Evolutionary conservation across 257 asterid species (phyloP).

Genomic region (Penstemon newberryi): DNA sequence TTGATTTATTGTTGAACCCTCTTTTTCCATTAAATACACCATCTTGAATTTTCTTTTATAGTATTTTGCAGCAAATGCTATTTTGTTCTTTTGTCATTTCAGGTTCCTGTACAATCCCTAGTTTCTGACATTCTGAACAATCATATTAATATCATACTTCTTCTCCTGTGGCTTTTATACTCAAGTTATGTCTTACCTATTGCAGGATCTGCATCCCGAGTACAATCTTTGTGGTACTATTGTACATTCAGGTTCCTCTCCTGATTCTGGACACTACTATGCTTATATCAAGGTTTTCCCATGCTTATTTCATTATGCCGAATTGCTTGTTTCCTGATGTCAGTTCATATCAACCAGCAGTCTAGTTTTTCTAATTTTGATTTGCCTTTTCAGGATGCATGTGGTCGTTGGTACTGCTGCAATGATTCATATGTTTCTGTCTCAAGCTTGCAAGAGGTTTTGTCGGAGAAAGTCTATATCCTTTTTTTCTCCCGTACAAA

Average conservation of each 20-base stretch:
- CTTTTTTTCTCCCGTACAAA: slow-evolving; percentile 89
- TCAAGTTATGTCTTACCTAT: slow-evolving; percentile 29
- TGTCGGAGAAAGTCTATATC: slow-evolving; percentile 88
- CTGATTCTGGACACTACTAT: slow-evolving; percentile 98
- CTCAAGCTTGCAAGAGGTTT: slow-evolving; percentile 76
- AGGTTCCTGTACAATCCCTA: slow-evolving; percentile 9
- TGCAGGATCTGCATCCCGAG: slow-evolving; percentile 87
- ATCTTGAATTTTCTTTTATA: neutral
- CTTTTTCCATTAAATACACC: neutral
- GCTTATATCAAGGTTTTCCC: slow-evolving; percentile 85
- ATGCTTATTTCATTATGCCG: slow-evolving; percentile 22
- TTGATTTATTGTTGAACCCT: slow-evolving; percentile 13
- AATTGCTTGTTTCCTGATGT: slow-evolving; percentile 18
- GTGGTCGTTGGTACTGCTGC: slow-evolving; percentile 95
- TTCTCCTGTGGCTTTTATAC: slow-evolving; percentile 18
- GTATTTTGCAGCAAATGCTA: slow-evolving; percentile 15
- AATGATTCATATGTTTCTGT: slow-evolving; percentile 78
- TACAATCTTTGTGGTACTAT: slow-evolving; percentile 90
- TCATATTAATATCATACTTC: slow-evolving; percentile 12
- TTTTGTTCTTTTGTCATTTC: neutral
- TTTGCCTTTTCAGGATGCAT: slow-evolving; percentile 66
- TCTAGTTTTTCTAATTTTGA: slow-evolving; percentile 25
- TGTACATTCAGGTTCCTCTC: slow-evolving; percentile 95
- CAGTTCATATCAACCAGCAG: slow-evolving; percentile 11
- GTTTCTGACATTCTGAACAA: slow-evolving; percentile 15